These are phyloP conservation scores for Eremothecium coryli DNA, from an alignment of 1,139 yeast species.

Conservation along the genomic window DNA sequence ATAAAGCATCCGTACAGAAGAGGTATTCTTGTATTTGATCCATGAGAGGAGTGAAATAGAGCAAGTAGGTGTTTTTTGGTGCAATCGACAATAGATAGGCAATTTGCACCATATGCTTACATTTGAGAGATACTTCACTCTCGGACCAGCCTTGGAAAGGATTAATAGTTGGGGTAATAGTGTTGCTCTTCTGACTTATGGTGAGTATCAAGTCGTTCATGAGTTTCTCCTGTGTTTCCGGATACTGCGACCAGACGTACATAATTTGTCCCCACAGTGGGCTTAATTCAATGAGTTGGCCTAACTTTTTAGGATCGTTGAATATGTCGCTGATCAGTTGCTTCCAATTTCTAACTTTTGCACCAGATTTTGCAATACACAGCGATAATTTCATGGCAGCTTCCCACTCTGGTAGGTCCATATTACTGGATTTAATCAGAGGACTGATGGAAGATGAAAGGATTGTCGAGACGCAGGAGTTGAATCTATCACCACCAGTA, in stretches of 20 bases:
- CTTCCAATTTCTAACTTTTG: slow-evolving; percentile 44
- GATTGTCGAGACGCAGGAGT: slow-evolving; percentile 37
- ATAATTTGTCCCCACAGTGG: slow-evolving; percentile 21
- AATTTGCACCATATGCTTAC: slow-evolving; percentile 31
- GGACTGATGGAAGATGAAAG: slow-evolving; percentile 40
- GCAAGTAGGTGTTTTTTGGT: slow-evolving; percentile 48
- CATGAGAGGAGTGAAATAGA: slow-evolving; percentile 24
- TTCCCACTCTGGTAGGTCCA: slow-evolving; percentile 8
- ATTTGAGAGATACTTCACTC: slow-evolving; percentile 23
- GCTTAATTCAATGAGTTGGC: slow-evolving; percentile 10
- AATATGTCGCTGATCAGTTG: slow-evolving; percentile 43
- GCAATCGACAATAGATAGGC: slow-evolving; percentile 54
- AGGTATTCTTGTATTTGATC: slow-evolving; percentile 22
- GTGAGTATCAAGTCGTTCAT: slow-evolving; percentile 21
- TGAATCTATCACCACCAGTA: slow-evolving; percentile 39
- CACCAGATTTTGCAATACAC: slow-evolving; percentile 28
- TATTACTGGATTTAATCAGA: slow-evolving; percentile 35
- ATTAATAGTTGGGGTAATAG: slow-evolving; percentile 25
- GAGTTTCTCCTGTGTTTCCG: slow-evolving; percentile 39
- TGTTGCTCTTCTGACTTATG: slow-evolving; percentile 21
- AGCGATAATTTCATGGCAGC: slow-evolving; percentile 33
- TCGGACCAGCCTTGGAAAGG: slow-evolving; percentile 27
- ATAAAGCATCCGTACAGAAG: slow-evolving; percentile 17
- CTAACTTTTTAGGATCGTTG: slow-evolving; percentile 34
- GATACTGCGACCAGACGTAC: slow-evolving; percentile 26